Evolutionary conservation across 306 rosid species (phyloP).

Genomic region (Oxytropis ochrocephala): DNA sequence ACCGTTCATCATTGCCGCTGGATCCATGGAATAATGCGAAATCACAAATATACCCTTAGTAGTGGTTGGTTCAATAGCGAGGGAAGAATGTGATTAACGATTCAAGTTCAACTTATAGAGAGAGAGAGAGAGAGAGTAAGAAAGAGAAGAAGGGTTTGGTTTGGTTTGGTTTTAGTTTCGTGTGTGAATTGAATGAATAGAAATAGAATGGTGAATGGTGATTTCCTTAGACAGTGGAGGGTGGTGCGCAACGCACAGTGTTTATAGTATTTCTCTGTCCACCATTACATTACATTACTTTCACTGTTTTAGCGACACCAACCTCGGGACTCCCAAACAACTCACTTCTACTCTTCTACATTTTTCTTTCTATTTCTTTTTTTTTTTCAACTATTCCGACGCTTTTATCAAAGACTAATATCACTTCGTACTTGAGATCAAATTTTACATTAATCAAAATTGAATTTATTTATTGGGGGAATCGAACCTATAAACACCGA

Average conservation of each 20-base stretch:
- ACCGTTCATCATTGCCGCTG: constrained; percentile 46
- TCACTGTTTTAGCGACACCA: constrained; percentile 24
- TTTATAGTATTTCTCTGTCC: constrained; percentile 15
- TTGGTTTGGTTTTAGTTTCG: not conserved
- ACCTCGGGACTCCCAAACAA: constrained; percentile 43
- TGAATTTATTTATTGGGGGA: too few relatives aligned
- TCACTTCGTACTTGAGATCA: too few relatives aligned
- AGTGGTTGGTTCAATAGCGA: not conserved
- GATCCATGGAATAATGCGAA: constrained; percentile 52
- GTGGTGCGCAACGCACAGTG: constrained; percentile 29
- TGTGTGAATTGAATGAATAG: not conserved
- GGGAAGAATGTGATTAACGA: not conserved
- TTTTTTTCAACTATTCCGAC: too few relatives aligned
- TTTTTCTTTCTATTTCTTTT: not conserved
- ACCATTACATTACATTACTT: not conserved
- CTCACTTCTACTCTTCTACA: constrained; percentile 27
- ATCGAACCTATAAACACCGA: too few relatives aligned
- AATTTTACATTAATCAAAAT: too few relatives aligned
- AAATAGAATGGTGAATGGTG: not conserved
- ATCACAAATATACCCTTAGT: not conserved
- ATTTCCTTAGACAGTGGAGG: constrained; percentile 51
- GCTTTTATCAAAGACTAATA: too few relatives aligned
- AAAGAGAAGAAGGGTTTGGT: not conserved
- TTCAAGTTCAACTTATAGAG: constrained; percentile 3
- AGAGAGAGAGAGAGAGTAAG: not conserved